Evolutionary conservation across 2,329 filamentous ascomycete species (phyloP).

Genomic region (Xylaria multiplex): DNA sequence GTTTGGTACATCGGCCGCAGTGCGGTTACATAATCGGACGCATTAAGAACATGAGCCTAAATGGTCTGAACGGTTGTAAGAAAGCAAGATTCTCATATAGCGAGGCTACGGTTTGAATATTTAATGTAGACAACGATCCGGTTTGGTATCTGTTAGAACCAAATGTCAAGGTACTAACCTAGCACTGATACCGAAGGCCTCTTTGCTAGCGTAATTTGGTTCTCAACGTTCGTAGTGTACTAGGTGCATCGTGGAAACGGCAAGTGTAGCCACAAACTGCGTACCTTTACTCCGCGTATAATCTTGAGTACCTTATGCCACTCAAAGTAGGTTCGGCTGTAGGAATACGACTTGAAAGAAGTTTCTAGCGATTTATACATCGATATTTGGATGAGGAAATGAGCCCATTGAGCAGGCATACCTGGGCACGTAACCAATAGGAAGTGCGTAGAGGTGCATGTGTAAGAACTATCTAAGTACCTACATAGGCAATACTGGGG

Average conservation of each 20-base stretch:
- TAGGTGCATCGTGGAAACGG: not conserved
- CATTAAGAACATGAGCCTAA: slow-evolving; percentile 16
- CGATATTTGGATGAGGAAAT: slow-evolving; percentile 6
- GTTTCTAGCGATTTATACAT: not conserved
- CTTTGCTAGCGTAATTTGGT: not conserved
- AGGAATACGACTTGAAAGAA: not conserved
- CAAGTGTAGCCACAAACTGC: slow-evolving; percentile 24
- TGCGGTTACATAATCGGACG: slow-evolving; percentile 21
- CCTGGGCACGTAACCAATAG: not conserved
- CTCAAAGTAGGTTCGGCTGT: not conserved
- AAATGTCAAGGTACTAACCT: not conserved
- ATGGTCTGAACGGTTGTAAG: not conserved
- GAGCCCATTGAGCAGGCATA: not conserved
- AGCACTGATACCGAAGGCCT: too few relatives aligned
- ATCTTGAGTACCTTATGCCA: too few relatives aligned
- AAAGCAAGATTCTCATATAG: not conserved
- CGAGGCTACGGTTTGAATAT: not conserved
- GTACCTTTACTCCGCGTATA: not conserved
- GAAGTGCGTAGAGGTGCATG: slow-evolving; percentile 6
- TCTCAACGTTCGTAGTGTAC: not conserved
- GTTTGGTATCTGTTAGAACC: not conserved
- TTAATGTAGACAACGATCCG: not conserved
- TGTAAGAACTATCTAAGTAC: slow-evolving; percentile 1
- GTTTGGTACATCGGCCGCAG: slow-evolving; percentile 26
- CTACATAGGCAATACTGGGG: slow-evolving; percentile 8